Percentiles rank a stretch among this genome's conserved stretches.
Evolutionary conservation across 352 stramenopile species (phyloP).

Genomic region (Pythium biforme): DNA sequence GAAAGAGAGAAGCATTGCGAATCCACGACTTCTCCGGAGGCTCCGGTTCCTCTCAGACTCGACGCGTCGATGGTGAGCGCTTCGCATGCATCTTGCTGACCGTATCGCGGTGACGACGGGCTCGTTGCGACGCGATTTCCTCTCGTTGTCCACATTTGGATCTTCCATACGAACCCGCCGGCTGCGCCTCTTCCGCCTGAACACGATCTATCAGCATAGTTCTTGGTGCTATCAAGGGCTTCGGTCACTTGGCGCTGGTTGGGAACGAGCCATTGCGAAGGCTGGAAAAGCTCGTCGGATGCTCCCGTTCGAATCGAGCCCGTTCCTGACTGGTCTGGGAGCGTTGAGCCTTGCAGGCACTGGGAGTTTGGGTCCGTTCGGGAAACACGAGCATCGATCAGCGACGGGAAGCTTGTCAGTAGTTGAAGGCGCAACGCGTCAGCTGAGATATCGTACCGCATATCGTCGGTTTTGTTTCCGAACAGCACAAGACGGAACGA

Average conservation of each 20-base stretch:
- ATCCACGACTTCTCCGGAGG: slow-evolving; percentile 54
- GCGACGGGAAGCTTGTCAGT: slow-evolving; percentile 42
- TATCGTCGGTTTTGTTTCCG: slow-evolving; percentile 41
- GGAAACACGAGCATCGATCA: slow-evolving; percentile 66
- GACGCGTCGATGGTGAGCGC: slow-evolving; percentile 43
- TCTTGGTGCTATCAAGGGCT: slow-evolving; percentile 45
- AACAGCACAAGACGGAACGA: slow-evolving; percentile 84
- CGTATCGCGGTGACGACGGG: slow-evolving; percentile 53
- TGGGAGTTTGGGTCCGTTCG: slow-evolving; percentile 59
- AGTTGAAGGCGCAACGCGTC: slow-evolving; percentile 51
- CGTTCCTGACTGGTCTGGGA: slow-evolving; percentile 45
- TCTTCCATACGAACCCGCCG: slow-evolving; percentile 87
- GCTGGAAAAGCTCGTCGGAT: slow-evolving; percentile 33
- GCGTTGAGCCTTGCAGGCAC: slow-evolving; percentile 63
- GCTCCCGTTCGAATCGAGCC: slow-evolving; percentile 33
- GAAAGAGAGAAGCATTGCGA: slow-evolving; percentile 88
- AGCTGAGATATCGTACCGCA: slow-evolving; percentile 73
- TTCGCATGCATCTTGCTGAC: slow-evolving; percentile 31
- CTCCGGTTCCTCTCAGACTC: slow-evolving; percentile 48
- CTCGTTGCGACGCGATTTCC: slow-evolving; percentile 82
- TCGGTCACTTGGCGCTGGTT: slow-evolving; percentile 37
- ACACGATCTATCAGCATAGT: slow-evolving; percentile 76
- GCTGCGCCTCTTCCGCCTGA: slow-evolving; percentile 69
- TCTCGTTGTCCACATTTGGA: slow-evolving; percentile 86
- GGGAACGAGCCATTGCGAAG: slow-evolving; percentile 58